Evolutionary conservation across 2,329 filamentous ascomycete species (phyloP).

Genomic region (Colletotrichum cuscutae): DNA sequence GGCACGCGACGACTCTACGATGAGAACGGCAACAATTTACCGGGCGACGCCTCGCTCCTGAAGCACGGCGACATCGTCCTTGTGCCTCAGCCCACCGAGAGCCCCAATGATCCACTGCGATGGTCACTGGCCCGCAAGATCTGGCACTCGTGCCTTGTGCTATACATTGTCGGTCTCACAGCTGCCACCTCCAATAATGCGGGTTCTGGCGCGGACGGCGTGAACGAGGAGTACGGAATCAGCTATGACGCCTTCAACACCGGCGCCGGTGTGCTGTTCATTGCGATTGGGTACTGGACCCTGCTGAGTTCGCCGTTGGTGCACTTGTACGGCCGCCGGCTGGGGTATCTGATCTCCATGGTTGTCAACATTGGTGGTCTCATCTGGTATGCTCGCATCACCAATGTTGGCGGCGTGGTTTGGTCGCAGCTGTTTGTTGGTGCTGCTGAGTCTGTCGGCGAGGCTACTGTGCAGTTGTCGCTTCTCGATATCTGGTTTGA

Average conservation of each 20-base stretch:
- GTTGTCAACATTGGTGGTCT: slow-evolving; percentile 59
- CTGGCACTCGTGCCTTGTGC: slow-evolving; percentile 62
- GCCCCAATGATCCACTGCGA: slow-evolving; percentile 63
- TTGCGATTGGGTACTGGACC: slow-evolving; percentile 66
- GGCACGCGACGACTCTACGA: slow-evolving; percentile 33
- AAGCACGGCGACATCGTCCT: slow-evolving; percentile 58
- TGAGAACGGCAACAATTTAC: slow-evolving; percentile 11
- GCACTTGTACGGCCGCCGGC: slow-evolving; percentile 63
- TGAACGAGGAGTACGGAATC: slow-evolving; percentile 61
- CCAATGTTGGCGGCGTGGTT: slow-evolving; percentile 56
- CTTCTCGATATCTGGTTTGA: slow-evolving; percentile 68
- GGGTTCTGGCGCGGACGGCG: slow-evolving; percentile 60
- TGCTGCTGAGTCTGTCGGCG: slow-evolving; percentile 65
- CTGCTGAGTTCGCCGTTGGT: slow-evolving; percentile 63
- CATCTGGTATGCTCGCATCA: slow-evolving; percentile 62
- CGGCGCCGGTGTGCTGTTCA: slow-evolving; percentile 65
- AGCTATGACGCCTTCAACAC: slow-evolving; percentile 63
- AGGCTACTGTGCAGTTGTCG: slow-evolving; percentile 66
- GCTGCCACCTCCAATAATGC: slow-evolving; percentile 67
- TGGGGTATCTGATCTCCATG: slow-evolving; percentile 65
- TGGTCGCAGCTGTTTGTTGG: slow-evolving; percentile 68
- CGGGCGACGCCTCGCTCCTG: slow-evolving; percentile 26
- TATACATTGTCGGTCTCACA: slow-evolving; percentile 64
- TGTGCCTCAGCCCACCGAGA: slow-evolving; percentile 62
- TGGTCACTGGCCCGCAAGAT: slow-evolving; percentile 57